Evolutionary conservation across 306 rosid genomes (phyloP).

Genomic region (Trifolium pratense): DNA sequence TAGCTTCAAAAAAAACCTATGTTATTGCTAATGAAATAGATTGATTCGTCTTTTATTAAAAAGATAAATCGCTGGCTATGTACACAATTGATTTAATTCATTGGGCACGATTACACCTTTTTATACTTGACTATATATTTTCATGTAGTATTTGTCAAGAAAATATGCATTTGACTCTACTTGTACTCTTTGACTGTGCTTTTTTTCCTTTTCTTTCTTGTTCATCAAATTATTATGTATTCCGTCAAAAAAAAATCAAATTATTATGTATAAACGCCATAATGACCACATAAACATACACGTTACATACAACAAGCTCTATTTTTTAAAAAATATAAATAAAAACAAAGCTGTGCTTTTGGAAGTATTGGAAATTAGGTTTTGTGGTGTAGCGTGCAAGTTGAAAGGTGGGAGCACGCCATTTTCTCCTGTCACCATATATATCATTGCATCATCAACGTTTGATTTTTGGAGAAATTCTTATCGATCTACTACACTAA

Average conservation of each 20-base stretch:
- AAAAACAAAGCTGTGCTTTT: conserved; percentile 44
- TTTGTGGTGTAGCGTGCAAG: conserved; percentile 74
- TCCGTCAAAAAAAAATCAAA: too few species aligned
- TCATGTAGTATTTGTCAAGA: too few species aligned
- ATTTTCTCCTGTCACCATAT: not conserved
- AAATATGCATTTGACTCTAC: not conserved
- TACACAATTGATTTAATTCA: too few species aligned
- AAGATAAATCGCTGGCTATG: too few species aligned
- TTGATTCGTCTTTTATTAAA: too few species aligned
- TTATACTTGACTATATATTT: too few species aligned
- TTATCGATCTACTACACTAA: not conserved
- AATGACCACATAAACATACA: not conserved
- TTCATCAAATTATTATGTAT: not conserved
- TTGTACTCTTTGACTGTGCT: not conserved
- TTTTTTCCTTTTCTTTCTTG: not conserved
- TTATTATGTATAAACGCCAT: not conserved
- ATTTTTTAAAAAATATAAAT: not conserved
- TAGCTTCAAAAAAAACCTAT: too few species aligned
- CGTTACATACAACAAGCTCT: not conserved
- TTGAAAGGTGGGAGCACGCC: conserved; percentile 65
- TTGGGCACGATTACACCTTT: too few species aligned
- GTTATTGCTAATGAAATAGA: too few species aligned
- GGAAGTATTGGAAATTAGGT: conserved; percentile 69
- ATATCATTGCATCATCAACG: conserved; percentile 10
- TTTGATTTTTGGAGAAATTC: conserved; percentile 5